phyloP scores from a whole-genome alignment of 2,329 filamentous ascomycete species.

The Penicillium verrucosum region DNA sequence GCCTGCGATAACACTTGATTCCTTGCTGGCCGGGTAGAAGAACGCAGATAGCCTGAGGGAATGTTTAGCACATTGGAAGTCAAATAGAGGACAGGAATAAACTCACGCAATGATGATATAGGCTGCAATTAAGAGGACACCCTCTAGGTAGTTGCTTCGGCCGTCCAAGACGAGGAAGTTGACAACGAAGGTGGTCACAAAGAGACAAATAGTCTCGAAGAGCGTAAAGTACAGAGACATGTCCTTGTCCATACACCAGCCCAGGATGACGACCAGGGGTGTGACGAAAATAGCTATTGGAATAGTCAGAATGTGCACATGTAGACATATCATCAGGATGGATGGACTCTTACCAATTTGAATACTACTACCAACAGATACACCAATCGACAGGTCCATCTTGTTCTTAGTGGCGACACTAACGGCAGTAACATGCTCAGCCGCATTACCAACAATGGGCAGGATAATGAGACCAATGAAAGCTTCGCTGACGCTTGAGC shows the following conservation, averaged over 20 bases:
- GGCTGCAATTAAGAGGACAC: conserved; percentile 69
- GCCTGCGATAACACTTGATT: conserved; percentile 31
- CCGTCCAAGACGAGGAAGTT: conserved; percentile 85
- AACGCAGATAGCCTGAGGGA: conserved; percentile 44
- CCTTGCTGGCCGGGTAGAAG: conserved; percentile 32
- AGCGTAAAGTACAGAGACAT: conserved; percentile 65
- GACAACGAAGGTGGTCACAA: conserved; percentile 77
- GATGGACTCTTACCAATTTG: conserved; percentile 54
- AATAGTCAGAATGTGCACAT: conserved; percentile 4
- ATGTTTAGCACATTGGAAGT: not conserved
- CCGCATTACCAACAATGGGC: conserved; percentile 79
- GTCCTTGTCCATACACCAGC: conserved; percentile 70
- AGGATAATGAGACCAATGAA: conserved; percentile 78
- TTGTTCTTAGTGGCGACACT: conserved; percentile 80
- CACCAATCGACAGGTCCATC: conserved; percentile 78
- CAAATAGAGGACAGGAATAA: not conserved
- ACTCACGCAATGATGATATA: conserved; percentile 72
- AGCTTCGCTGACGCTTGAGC: conserved; percentile 62
- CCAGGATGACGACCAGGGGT: conserved; percentile 68
- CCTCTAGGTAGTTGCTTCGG: conserved; percentile 78
- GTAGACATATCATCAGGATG: not conserved
- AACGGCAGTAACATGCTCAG: conserved; percentile 77
- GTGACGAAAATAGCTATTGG: conserved; percentile 67
- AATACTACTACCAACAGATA: conserved; percentile 75
- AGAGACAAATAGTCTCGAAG: conserved; percentile 67